These are phyloP conservation scores for Bruguiera parviflora DNA, from an alignment of 345 rosid species.

Conservation along the genomic window DNA sequence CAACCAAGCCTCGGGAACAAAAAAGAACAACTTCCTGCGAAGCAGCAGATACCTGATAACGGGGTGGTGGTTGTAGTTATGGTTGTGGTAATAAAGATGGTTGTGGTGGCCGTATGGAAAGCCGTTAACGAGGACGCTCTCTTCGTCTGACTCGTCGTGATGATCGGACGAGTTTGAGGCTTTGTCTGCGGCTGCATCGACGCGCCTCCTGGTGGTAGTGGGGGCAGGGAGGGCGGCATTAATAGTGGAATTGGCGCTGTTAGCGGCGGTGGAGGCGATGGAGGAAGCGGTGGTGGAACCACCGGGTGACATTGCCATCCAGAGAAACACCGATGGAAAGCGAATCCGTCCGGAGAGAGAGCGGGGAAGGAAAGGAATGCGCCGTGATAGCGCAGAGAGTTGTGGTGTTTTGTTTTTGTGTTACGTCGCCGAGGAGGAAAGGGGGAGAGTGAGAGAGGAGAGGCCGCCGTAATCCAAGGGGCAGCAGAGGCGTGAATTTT, in stretches of 20 bases:
- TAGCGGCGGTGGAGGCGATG: constrained; percentile 37
- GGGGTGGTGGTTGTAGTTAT: constrained; percentile 19
- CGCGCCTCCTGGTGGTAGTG: constrained; percentile 72
- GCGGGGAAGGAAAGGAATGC: not conserved
- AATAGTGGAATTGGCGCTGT: constrained; percentile 43
- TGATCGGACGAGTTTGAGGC: constrained; percentile 24
- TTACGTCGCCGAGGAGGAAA: no score
- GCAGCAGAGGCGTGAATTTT: not conserved
- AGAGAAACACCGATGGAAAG: not conserved
- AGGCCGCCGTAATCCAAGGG: not conserved
- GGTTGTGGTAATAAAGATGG: constrained; percentile 27
- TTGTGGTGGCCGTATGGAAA: constrained; percentile 25
- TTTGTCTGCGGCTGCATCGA: constrained; percentile 34
- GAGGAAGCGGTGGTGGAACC: constrained; percentile 32
- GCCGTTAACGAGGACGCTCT: constrained; percentile 20
- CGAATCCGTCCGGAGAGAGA: not conserved
- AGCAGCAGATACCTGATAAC: constrained; percentile 33
- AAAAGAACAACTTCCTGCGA: constrained; percentile 39
- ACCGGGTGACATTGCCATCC: constrained; percentile 46
- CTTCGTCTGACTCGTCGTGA: constrained; percentile 30
- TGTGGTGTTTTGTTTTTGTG: no score
- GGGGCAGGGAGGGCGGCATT: constrained; percentile 34
- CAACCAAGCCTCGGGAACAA: constrained; percentile 42
- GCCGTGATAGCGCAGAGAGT: no score
- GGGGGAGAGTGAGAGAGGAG: not conserved